Evolutionary conservation across 345 rosid genomes (phyloP).

Genomic region (Eucalyptus dawsonii): DNA sequence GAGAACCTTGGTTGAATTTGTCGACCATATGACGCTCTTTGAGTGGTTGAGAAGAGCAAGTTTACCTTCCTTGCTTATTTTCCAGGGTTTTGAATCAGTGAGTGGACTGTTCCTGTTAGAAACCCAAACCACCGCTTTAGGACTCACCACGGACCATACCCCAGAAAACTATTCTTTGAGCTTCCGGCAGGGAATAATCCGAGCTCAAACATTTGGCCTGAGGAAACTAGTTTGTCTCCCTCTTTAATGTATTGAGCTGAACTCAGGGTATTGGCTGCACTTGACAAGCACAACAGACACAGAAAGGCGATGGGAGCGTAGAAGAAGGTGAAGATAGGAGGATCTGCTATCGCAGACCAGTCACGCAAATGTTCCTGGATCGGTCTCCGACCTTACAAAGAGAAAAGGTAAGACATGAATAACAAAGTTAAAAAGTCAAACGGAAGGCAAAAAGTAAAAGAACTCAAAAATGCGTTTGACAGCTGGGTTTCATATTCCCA

Average conservation of each 20-base stretch:
- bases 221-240: neutral
- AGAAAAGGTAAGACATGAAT: too few relatives aligned
- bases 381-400: neutral
- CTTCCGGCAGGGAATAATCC: constrained; percentile 1
- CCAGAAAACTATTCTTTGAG: constrained; percentile 4
- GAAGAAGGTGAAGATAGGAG: neutral
- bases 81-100: neutral
- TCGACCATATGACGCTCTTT: constrained; percentile 1
- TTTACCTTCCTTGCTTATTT: neutral
- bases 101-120: constrained; percentile 25
- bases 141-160: constrained; percentile 12
- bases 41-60: neutral
- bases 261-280: neutral
- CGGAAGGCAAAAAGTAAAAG: too few relatives aligned
- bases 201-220: neutral
- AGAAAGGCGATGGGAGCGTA: neutral
- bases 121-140: constrained; percentile 12
- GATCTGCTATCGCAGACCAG: neutral
- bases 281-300: neutral
- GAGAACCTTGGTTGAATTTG: neutral
- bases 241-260: neutral
- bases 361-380: neutral
- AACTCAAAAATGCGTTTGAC: too few relatives aligned
- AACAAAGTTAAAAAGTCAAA: too few relatives aligned
- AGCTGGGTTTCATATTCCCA: too few relatives aligned